Percentiles rank a stretch among this genome's conserved stretches.
Evolutionary conservation across 169 alveolate species (phyloP).

Genomic region (Cryptosporidium meleagridis): DNA sequence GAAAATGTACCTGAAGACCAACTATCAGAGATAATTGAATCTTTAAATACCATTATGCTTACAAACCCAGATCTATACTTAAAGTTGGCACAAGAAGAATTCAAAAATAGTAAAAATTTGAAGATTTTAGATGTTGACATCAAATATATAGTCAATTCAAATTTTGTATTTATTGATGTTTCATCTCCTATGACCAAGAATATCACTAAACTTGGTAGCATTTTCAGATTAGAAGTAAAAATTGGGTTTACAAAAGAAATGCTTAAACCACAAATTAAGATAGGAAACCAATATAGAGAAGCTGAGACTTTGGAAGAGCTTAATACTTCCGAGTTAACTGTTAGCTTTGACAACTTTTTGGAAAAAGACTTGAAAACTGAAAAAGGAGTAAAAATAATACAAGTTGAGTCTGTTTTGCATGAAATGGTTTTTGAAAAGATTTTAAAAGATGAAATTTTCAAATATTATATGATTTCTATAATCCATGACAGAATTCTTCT

Average conservation of each 20-base stretch:
- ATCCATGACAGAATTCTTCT: slow-evolving; percentile 52
- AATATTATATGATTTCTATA: slow-evolving; percentile 53
- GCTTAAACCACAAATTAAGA: slow-evolving; percentile 46
- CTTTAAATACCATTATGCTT: slow-evolving; percentile 27
- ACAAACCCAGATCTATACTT: slow-evolving; percentile 61
- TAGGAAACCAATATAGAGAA: slow-evolving; percentile 12
- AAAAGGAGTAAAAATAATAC: neutral
- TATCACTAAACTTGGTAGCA: slow-evolving; percentile 6
- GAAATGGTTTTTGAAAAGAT: slow-evolving; percentile 36
- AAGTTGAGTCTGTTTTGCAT: slow-evolving; percentile 53
- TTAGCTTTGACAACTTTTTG: slow-evolving; percentile 35
- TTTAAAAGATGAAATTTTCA: slow-evolving; percentile 54
- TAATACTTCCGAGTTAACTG: slow-evolving; percentile 47
- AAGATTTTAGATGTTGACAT: slow-evolving; percentile 19
- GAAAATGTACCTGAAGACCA: neutral
- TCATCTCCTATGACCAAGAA: slow-evolving; percentile 14
- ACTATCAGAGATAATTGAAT: slow-evolving; percentile 16
- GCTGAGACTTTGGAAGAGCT: slow-evolving; percentile 47
- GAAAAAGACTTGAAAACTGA: slow-evolving; percentile 21
- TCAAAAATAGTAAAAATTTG: slow-evolving; percentile 7
- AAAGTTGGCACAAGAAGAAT: slow-evolving; percentile 18
- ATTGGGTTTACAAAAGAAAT: slow-evolving; percentile 63
- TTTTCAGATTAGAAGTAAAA: slow-evolving; percentile 7
- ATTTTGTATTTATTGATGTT: slow-evolving; percentile 24
- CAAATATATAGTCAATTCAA: slow-evolving; percentile 18